phyloP scores from a whole-genome alignment of 805 yeast species.

The Kluyveromyces aestuarii region DNA sequence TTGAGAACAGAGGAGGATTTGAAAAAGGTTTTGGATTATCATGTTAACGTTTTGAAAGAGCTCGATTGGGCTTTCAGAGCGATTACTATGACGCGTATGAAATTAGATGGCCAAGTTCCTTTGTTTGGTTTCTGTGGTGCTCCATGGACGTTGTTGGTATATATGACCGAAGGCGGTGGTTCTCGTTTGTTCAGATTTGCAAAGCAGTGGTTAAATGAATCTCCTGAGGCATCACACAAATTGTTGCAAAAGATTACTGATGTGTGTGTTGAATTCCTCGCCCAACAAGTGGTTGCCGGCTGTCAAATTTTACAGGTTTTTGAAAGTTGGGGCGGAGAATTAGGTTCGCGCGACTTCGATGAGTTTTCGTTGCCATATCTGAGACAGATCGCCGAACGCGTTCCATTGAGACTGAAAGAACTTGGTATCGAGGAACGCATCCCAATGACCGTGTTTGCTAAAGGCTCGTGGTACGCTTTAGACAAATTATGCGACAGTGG shows the following conservation, averaged over 20 bases:
- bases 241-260: slow-evolving; percentile 74
- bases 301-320: slow-evolving; percentile 97
- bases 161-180: slow-evolving; percentile 97
- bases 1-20: slow-evolving; percentile 67
- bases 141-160: slow-evolving; percentile 94
- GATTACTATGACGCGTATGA: slow-evolving; percentile 81
- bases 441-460: slow-evolving; percentile 87
- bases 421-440: slow-evolving; percentile 61
- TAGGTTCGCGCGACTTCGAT: slow-evolving; percentile 80
- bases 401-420: slow-evolving; percentile 63
- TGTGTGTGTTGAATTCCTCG: slow-evolving; percentile 84
- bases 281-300: slow-evolving; percentile 93
- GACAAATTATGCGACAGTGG: slow-evolving; percentile 75
- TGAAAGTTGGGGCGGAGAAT: slow-evolving; percentile 97
- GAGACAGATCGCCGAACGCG: slow-evolving; percentile 57
- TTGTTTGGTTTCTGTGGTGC: slow-evolving; percentile 94
- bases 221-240: slow-evolving; percentile 61
- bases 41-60: slow-evolving; percentile 65
- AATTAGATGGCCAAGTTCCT: slow-evolving; percentile 85
- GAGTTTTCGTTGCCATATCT: slow-evolving; percentile 87
- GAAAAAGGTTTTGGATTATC: slow-evolving; percentile 40
- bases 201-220: slow-evolving; percentile 83
- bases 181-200: slow-evolving; percentile 84
- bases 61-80: slow-evolving; percentile 93
- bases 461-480: slow-evolving; percentile 95